Base-by-base conservation (phyloP, 75 land plant species). In the Sequoiadendron giganteum region DNA sequence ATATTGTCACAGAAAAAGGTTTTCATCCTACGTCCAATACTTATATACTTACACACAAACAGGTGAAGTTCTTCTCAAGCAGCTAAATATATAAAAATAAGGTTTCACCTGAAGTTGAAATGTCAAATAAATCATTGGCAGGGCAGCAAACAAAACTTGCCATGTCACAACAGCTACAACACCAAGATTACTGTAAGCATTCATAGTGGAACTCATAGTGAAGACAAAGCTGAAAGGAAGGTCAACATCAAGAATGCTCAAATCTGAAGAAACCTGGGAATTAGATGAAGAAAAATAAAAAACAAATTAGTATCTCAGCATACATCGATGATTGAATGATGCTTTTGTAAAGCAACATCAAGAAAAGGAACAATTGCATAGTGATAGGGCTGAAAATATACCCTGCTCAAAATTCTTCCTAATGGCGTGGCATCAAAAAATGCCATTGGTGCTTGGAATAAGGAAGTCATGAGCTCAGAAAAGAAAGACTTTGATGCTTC, bases 391-490 rank as follows among this genome's bases (percentile, higher is more conserved):
- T 38, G n/a, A 61, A 36, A 48, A 61, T 91, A 86, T 92, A 97
- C 99, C 91, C 98, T 90, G 84, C 95, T 96, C 21, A 97, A 90
- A 58, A 97, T 92, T 85, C 99, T 93, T 70, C 99, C 98, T 14
- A 92, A 40, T 56, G 99, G 99, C 14, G 99, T 97, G 3, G 98
- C 90, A 88, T 97, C 99, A 88, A 90, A 97, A 87, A 97, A 97
- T 55, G 97, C 90, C 96, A 97, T 95, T 25, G 99, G 97, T 86
- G 99, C 99, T 18, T 92, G 90, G 86, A 97, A 93, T 18, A 97
- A 79, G 70, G 95, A 93, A 56, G 45, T 89, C 42, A 94, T 40
- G 28, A 96, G 87, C 48, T 87, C 86, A 47, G 89, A 87, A 85
- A 96, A 96, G 52, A 97, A 88, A 8, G 91, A 88, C 58, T 89